Conservation (phyloP, 768 basidiomycete species). For the Leccinellum albellum region DNA sequence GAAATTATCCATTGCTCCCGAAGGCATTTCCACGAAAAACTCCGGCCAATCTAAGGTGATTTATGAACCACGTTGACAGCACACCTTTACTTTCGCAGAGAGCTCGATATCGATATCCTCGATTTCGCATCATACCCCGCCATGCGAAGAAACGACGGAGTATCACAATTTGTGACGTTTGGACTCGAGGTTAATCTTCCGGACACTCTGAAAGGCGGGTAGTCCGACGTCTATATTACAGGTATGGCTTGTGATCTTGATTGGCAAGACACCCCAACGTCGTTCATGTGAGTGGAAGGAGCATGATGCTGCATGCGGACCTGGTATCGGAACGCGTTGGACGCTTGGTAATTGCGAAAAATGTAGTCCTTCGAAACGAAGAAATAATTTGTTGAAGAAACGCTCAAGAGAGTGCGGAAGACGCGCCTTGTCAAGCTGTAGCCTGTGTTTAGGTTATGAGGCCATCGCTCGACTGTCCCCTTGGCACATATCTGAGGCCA, state of each 20-base stretch:
- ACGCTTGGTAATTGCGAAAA: conserved; percentile 64
- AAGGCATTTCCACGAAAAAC: conserved; percentile 39
- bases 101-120: conserved; percentile 49
- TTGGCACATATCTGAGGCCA: neutral
- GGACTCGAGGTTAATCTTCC: conserved; percentile 60
- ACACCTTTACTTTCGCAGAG: conserved; percentile 58
- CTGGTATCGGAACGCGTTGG: conserved; percentile 26
- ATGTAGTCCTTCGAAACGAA: conserved; percentile 71
- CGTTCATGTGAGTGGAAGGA: conserved; percentile 53
- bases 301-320: conserved; percentile 30
- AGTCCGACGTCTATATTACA: conserved; percentile 55
- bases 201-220: conserved; percentile 51
- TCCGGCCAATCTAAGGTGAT: conserved; percentile 46
- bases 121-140: conserved; percentile 49
- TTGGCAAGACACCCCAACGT: conserved; percentile 37
- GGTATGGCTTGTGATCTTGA: neutral
- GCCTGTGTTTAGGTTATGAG: neutral
- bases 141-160: conserved; percentile 68
- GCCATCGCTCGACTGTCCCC: neutral
- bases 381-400: conserved; percentile 57
- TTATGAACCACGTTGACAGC: conserved; percentile 54
- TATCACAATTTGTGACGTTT: conserved; percentile 55
- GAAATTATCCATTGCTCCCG: conserved; percentile 24
- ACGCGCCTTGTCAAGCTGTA: conserved; percentile 35
- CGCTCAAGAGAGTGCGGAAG: conserved; percentile 48